Evolutionary conservation across 2,329 filamentous ascomycete genomes (phyloP).

Genomic region (Nemania bipapillata): DNA sequence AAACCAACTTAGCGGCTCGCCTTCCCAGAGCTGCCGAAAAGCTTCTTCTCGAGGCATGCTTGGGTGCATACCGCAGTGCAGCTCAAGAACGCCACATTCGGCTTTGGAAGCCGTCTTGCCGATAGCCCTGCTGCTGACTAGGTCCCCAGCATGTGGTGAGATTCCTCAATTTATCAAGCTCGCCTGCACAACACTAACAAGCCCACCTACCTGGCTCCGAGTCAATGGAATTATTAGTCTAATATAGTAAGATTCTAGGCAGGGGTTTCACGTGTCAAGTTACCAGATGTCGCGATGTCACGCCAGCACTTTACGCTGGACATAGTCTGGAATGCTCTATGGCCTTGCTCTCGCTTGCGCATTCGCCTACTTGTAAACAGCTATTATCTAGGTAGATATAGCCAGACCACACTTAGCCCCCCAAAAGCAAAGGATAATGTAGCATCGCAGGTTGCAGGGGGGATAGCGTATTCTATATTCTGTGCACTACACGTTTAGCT

Average conservation of each 20-base stretch:
- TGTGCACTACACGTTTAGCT: background rate
- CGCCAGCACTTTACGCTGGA: background rate
- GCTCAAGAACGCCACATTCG: slow-evolving; percentile 27
- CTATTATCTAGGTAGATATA: background rate
- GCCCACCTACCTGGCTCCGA: slow-evolving; percentile 15
- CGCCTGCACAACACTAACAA: background rate
- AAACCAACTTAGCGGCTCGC: background rate
- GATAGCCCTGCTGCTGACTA: slow-evolving; percentile 28
- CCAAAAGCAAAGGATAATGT: background rate
- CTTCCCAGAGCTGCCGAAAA: slow-evolving; percentile 5
- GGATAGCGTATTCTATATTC: too few relatives aligned
- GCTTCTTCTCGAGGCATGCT: slow-evolving; percentile 2
- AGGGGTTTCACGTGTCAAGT: slow-evolving; percentile 28
- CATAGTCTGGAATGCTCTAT: background rate
- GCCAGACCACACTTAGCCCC: background rate
- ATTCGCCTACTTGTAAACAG: background rate
- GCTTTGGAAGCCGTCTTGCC: slow-evolving; percentile 32
- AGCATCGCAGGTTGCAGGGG: background rate
- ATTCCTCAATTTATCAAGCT: slow-evolving; percentile 22
- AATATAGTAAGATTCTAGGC: slow-evolving; percentile 5
- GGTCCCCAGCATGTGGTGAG: slow-evolving; percentile 11
- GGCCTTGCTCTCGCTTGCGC: background rate
- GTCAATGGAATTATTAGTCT: slow-evolving; percentile 5
- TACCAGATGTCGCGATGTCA: background rate
- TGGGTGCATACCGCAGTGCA: background rate